Evolutionary conservation across 345 rosid species (phyloP).

Genomic region (Garcia nutans): DNA sequence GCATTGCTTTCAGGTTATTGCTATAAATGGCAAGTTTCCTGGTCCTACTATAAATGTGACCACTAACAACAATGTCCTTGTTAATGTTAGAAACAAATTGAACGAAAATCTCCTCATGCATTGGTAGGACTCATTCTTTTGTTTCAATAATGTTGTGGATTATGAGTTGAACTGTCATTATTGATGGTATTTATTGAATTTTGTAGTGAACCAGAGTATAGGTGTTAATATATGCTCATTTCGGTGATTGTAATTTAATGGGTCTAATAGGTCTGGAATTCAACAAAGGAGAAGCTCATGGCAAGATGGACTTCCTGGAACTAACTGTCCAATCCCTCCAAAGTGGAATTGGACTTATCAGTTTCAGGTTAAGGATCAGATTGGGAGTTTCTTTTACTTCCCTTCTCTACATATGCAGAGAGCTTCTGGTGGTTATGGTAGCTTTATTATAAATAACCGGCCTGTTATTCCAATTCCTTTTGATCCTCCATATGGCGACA

Average conservation of each 20-base stretch:
- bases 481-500: constrained; percentile 72
- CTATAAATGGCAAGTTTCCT: constrained; percentile 85
- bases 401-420: constrained; percentile 92
- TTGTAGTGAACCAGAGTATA: background rate
- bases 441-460: constrained; percentile 79
- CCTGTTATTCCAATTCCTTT: constrained; percentile 80
- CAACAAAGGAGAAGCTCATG: constrained; percentile 95
- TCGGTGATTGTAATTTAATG: constrained; percentile 5
- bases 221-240: background rate
- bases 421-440: constrained; percentile 92
- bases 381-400: constrained; percentile 98
- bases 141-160: background rate
- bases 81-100: constrained; percentile 86
- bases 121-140: constrained; percentile 50
- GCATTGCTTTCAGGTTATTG: constrained; percentile 73
- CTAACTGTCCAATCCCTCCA: constrained; percentile 96
- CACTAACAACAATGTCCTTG: constrained; percentile 77
- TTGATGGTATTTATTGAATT: background rate
- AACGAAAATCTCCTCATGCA: constrained; percentile 82
- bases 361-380: constrained; percentile 97
- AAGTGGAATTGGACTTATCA: constrained; percentile 99
- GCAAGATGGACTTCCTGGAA: constrained; percentile 97
- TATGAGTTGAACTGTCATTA: background rate
- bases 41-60: constrained; percentile 90
- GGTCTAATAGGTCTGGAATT: constrained; percentile 66